phyloP scores from a whole-genome alignment of 495 filamentous ascomycete genomes.

The Penicillium longicatenatum region DNA sequence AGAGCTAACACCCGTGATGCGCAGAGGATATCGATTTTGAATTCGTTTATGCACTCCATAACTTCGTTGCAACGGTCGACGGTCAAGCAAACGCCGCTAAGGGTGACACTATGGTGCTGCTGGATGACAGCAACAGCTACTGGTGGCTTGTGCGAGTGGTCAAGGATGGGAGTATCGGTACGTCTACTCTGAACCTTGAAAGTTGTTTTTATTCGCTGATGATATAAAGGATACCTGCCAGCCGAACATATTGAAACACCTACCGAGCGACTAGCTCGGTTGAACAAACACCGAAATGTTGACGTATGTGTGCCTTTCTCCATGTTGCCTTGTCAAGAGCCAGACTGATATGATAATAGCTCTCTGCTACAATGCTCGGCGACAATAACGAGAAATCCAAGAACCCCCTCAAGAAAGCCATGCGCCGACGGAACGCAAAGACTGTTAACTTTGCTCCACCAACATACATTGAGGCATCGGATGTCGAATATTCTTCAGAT shows the following conservation, averaged over 20 bases:
- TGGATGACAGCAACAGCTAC: conserved; percentile 99
- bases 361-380: conserved; percentile 91
- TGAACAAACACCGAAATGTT: conserved; percentile 98
- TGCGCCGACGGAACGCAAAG: conserved; percentile 83
- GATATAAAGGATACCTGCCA: conserved; percentile 77
- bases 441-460: conserved; percentile 85
- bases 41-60: conserved; percentile 97
- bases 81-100: conserved; percentile 98
- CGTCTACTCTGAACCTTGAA: conserved; percentile 20
- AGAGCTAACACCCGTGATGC: conserved; percentile 61
- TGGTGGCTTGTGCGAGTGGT: conserved; percentile 99
- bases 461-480: conserved; percentile 88
- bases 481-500: conserved; percentile 86
- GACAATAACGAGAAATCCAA: conserved; percentile 88
- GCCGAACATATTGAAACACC: conserved; percentile 99
- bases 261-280: conserved; percentile 85
- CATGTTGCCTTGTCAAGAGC: neutral
- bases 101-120: conserved; percentile 98
- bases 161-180: conserved; percentile 96
- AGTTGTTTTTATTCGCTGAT: conserved; percentile 22
- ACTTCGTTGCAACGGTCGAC: conserved; percentile 96
- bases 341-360: conserved; percentile 47
- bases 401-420: conserved; percentile 86
- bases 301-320: conserved; percentile 63
- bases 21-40: conserved; percentile 99